These are phyloP conservation scores for Phytophthora lateralis DNA, from an alignment of 352 stramenopile genomes.

Conservation along the genomic window DNA sequence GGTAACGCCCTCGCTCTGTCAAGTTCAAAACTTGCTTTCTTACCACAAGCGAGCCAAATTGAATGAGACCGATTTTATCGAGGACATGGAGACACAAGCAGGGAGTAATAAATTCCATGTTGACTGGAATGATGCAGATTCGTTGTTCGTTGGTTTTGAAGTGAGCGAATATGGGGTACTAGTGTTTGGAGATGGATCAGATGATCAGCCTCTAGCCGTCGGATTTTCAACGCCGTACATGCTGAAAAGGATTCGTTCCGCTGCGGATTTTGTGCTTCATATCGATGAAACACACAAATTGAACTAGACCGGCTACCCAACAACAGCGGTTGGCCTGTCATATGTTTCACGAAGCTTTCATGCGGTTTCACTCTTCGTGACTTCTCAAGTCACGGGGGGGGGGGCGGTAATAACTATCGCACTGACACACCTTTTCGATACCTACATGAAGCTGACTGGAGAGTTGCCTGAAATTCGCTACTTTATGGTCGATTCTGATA, in stretches of 20 bases:
- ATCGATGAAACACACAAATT: constrained; percentile 15
- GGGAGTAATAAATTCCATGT: not conserved
- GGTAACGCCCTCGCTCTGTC: not conserved
- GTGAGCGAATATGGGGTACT: not conserved
- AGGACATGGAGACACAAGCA: constrained; percentile 4
- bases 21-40: constrained; percentile 5
- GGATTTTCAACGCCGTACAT: constrained; percentile 1
- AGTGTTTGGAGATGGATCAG: constrained; percentile 2
- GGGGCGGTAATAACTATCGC: no score
- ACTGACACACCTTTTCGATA: no score
- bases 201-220: not conserved
- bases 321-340: not conserved
- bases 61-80: constrained; percentile 5
- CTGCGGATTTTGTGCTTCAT: constrained; percentile 1
- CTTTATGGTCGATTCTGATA: constrained; percentile 4
- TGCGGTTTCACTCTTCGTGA: not conserved
- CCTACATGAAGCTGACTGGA: not conserved
- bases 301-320: constrained; percentile 11
- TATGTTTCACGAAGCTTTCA: not conserved
- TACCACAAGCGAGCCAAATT: constrained; percentile 2
- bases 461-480: not conserved
- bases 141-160: not conserved
- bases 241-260: not conserved
- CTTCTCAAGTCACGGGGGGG: no score
- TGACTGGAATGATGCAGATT: not conserved